Evolutionary conservation across 176 grass and related monocot genomes (phyloP).

Genomic region (Puccinellia tenuiflora): DNA sequence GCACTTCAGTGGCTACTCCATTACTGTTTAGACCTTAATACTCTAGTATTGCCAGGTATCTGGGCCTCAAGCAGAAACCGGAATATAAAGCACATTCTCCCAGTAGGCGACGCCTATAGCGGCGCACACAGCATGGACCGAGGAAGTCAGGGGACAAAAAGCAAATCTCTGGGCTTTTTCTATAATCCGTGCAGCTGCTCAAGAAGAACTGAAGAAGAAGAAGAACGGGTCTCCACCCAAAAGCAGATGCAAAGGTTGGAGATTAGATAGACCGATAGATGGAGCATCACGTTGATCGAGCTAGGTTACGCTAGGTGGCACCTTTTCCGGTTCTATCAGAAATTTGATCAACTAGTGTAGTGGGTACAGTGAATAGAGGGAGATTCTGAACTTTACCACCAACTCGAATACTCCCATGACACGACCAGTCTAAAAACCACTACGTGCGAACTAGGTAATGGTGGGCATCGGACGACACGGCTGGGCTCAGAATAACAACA

Average conservation of each 20-base stretch:
- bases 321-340: background rate
- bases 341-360: background rate
- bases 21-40: no score
- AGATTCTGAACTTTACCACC: background rate
- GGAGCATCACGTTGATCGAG: background rate
- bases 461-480: background rate
- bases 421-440: background rate
- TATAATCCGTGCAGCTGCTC: slow-evolving; percentile 3
- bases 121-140: background rate
- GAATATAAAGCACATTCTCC: slow-evolving; percentile 21
- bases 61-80: background rate
- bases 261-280: background rate
- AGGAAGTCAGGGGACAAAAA: background rate
- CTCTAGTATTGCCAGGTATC: no score
- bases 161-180: slow-evolving; percentile 16
- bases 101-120: slow-evolving; percentile 24
- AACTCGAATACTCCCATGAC: background rate
- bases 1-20: no score
- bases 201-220: slow-evolving; percentile 4
- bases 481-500: background rate
- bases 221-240: background rate
- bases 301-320: background rate
- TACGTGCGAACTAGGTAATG: background rate
- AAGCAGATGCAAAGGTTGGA: slow-evolving; percentile 21
- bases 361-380: background rate